These are phyloP conservation scores for Myriosclerotinia duriaeana DNA, from an alignment of 2,329 filamentous ascomycete species.

Conservation along the genomic window DNA sequence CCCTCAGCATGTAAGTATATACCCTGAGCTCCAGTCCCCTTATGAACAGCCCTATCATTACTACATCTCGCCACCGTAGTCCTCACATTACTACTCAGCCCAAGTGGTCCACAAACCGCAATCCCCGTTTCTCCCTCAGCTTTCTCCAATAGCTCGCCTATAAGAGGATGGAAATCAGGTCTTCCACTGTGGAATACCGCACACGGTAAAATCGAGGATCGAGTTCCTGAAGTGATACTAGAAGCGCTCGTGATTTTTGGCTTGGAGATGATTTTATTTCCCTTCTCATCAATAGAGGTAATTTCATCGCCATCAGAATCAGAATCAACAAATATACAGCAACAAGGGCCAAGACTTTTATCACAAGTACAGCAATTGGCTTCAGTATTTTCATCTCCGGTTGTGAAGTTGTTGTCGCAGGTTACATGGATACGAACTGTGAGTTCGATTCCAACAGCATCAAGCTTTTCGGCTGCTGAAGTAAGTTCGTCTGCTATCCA, in stretches of 20 bases:
- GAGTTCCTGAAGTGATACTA: constrained; percentile 35
- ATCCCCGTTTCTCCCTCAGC: constrained; percentile 62
- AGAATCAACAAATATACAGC: constrained; percentile 25
- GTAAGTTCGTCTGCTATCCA: constrained; percentile 41
- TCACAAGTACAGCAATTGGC: constrained; percentile 30
- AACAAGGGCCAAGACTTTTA: constrained; percentile 30
- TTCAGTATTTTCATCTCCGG: constrained; percentile 13
- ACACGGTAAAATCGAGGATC: constrained; percentile 32
- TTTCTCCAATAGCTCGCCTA: constrained; percentile 54
- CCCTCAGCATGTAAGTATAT: constrained; percentile 62
- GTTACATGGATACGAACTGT: constrained; percentile 57
- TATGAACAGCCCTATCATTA: constrained; percentile 62
- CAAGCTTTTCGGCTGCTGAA: constrained; percentile 43
- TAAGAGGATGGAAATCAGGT: constrained; percentile 53
- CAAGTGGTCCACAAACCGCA: constrained; percentile 58
- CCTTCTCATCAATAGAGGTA: constrained; percentile 16
- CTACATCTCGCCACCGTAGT: constrained; percentile 56
- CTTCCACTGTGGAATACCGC: constrained; percentile 37
- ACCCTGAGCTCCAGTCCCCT: constrained; percentile 62
- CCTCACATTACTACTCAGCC: constrained; percentile 53
- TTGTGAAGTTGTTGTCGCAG: constrained; percentile 33
- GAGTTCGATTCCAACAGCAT: constrained; percentile 50
- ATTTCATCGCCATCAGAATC: constrained; percentile 6
- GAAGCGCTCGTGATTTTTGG: constrained; percentile 16
- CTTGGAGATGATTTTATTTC: constrained; percentile 16